Conservation (phyloP, 768 basidiomycete genomes). For the Leccinellum rugosiceps region DNA sequence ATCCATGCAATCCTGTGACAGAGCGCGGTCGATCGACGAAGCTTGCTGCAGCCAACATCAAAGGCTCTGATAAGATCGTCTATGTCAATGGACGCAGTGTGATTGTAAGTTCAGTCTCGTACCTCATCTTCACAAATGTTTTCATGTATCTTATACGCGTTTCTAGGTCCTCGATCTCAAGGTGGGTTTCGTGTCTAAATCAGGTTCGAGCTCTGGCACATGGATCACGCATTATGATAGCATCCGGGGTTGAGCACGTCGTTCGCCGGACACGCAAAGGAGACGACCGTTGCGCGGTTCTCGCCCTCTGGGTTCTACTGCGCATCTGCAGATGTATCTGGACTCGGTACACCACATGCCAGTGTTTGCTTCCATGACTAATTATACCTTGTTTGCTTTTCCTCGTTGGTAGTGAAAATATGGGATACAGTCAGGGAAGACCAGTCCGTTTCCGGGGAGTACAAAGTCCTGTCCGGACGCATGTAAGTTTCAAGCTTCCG, state of each 20-base stretch:
- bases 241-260: conserved; percentile 59
- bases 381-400: not conserved
- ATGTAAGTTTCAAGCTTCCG: conserved; percentile 46
- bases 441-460: conserved; percentile 77
- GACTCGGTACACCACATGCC: conserved; percentile 56
- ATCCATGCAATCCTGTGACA: conserved; percentile 69
- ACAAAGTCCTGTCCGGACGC: conserved; percentile 66
- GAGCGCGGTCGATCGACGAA: conserved; percentile 68
- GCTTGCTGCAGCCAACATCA: conserved; percentile 58
- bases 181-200: conserved; percentile 39
- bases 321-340: conserved; percentile 81
- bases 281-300: conserved; percentile 84
- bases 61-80: conserved; percentile 61
- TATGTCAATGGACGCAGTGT: conserved; percentile 85
- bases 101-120: conserved; percentile 56
- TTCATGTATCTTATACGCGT: not conserved
- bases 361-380: not conserved
- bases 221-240: conserved; percentile 35
- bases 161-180: conserved; percentile 78
- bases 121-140: not conserved
- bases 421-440: conserved; percentile 93
- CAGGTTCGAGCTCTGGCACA: not conserved
- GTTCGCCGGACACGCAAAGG: conserved; percentile 80
- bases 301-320: conserved; percentile 95
- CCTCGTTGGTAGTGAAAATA: conserved; percentile 59